Evolutionary conservation across 345 rosid species (phyloP), one percentile per base, ranked within the genome.

Genomic region (Cardamine chenopodiifolia): DNA sequence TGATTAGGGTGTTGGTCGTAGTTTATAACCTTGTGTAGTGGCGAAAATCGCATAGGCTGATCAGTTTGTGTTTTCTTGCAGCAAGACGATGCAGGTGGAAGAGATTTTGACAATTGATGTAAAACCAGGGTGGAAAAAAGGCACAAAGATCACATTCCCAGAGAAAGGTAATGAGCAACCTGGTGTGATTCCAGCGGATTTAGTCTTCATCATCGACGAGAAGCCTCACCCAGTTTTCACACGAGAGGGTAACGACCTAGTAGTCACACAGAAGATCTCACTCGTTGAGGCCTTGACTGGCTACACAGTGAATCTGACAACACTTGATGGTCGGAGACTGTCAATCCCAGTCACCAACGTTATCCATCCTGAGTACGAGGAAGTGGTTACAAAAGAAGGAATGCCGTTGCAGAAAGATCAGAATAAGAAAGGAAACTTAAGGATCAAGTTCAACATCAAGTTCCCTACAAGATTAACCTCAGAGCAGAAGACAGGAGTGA

Each of bases 351-450:
- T 82, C 11, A 72, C 67, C 10, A 84, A 62, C 13, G 85, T 88
- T 34, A 76, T 88, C 42, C 82, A 77, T 44, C 90, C 92, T 0
- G 85, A 73, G 18, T 83, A 83, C 6, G 90, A 86, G 80, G 81
- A 84, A 37, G 80, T 84, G 40, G 80, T 88, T 6, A 52, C 83
- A 6, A 69, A 66, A 62, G 89, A 88, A 80, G 92, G 90, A 55
- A 86, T 88, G 92, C 92, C 92, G 0, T 66, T 82, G 6, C 86
- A 86, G 39, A 84, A 83, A 73, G 89, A 88, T 32, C 87, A 87
- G 32, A 71, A 63, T 42, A 83, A 72, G 80, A 84, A 48, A 72
- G 90, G 91, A 0, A 84, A 83, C 59, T 80, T 87, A 64, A 79
- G 79, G 77, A 83, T 89, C 77, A 87, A 82, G 61, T 89, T 89